Evolutionary conservation across 2,329 filamentous ascomycete species (phyloP).

Genomic region (Bipolaris oryzae): DNA sequence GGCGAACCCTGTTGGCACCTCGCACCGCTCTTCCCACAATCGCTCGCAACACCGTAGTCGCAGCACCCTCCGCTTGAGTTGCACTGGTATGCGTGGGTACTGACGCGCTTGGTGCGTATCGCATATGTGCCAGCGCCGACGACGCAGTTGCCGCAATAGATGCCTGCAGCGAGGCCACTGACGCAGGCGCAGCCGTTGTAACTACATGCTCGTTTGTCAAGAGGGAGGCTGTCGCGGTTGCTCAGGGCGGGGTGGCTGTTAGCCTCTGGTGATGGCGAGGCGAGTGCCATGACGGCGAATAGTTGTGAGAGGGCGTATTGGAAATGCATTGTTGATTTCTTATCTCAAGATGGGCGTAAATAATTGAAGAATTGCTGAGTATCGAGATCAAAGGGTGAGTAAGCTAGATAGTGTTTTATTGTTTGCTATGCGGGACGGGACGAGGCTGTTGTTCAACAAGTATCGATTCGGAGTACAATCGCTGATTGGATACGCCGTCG

Average conservation of each 20-base stretch:
- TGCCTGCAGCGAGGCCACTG: constrained; percentile 6
- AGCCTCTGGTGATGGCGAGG: background rate
- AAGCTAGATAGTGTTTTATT: too few species aligned
- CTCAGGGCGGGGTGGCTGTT: background rate
- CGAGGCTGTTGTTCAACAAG: too few species aligned
- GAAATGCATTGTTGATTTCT: background rate
- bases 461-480: background rate
- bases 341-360: too few species aligned
- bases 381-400: too few species aligned
- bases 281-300: background rate
- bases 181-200: constrained; percentile 14
- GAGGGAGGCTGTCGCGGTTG: background rate
- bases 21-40: constrained; percentile 9
- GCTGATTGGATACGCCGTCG: background rate
- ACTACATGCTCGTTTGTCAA: constrained; percentile 8
- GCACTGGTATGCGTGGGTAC: constrained; percentile 10
- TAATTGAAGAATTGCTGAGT: too few species aligned
- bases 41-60: constrained; percentile 11
- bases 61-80: constrained; percentile 8
- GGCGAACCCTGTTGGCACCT: constrained; percentile 7
- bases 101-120: constrained; percentile 10
- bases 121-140: constrained; percentile 15
- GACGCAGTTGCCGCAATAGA: constrained; percentile 14
- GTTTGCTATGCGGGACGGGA: too few species aligned
- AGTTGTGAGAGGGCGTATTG: background rate